Evolutionary conservation across 2,329 filamentous ascomycete species (phyloP), one percentile per base, ranked within the genome.

Genomic region (Stachybotrys chartarum): DNA sequence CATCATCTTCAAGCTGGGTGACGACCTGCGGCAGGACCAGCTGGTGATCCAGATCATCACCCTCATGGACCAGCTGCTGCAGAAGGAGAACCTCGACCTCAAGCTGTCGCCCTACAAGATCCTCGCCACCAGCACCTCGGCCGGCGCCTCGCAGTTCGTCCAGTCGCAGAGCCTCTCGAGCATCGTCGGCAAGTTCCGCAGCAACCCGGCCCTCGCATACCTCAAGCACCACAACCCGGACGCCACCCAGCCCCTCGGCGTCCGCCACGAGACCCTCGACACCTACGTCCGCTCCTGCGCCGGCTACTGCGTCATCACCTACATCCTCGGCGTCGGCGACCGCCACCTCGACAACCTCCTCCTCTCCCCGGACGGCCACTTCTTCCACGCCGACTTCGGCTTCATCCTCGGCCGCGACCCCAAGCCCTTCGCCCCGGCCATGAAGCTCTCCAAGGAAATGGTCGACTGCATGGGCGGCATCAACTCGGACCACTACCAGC

Each of bases 371-470:
- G 88, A 92, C 62, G 94, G 85, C 0, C 91, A 95, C 71, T 99
- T 99, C 77, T 97, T 99, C 80, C 94, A 99, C 69, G 92, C 93
- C 32, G 94, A 99, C 70, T 99, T 99, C 65, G 94, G 95, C 47
- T 99, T 96, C 72, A 99, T 99, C 59, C 86, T 99, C 1, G 94
- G 94, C 17, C 89, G 94, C 46, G 94, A 99, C 63, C 94, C 94
- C 0, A 99, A 99, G 68, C 94, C 94, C 0, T 97, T 99, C 67
- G 93, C 94, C 0, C 94, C 94, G 0, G 85, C 93, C 53, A 96
- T 99, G 87, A 99, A 99, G 71, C 83, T 99, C 8, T 93, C 88
- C 67, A 93, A 92, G 63, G 93, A 99, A 68, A 99, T 99, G 94
- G 90, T 97, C 4, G 94, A 99, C 66, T 94, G 92, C 59, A 97